Percentiles rank a stretch among this genome's conserved stretches.
Evolutionary conservation across 169 alveolate genomes (phyloP).

Genomic region (Plasmodium coatneyi): DNA sequence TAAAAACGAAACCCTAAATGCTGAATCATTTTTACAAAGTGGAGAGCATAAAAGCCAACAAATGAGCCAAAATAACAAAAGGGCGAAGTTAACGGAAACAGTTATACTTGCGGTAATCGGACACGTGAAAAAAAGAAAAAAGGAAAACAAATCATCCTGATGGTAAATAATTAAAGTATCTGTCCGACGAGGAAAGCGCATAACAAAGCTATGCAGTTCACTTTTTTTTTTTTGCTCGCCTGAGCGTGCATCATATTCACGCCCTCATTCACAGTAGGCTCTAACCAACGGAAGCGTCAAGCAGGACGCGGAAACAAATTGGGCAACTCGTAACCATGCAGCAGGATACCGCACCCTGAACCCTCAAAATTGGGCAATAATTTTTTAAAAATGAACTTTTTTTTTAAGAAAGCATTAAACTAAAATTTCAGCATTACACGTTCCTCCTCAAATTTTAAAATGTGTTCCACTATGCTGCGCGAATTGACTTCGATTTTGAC

Average conservation of each 20-base stretch:
- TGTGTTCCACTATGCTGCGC: not conserved
- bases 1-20: slow-evolving; percentile 3
- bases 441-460: not conserved
- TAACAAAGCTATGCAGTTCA: not conserved
- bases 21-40: slow-evolving; percentile 33
- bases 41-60: not conserved
- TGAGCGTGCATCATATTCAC: not conserved
- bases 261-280: not conserved
- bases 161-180: not conserved
- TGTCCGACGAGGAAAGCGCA: not conserved
- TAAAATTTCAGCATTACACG: not conserved
- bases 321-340: not conserved
- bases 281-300: not conserved
- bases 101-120: not conserved
- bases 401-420: not conserved
- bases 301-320: not conserved
- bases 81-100: not conserved
- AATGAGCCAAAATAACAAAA: not conserved
- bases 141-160: not conserved
- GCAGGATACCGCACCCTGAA: not conserved
- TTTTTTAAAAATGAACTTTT: not conserved
- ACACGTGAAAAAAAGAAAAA: not conserved
- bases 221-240: not conserved
- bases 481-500: not conserved
- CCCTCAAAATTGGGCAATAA: not conserved